Percentiles rank a stretch among this genome's conserved stretches.
Evolutionary conservation across 2,329 filamentous ascomycete genomes (phyloP).

Genomic region (Coniochaeta prunicola): DNA sequence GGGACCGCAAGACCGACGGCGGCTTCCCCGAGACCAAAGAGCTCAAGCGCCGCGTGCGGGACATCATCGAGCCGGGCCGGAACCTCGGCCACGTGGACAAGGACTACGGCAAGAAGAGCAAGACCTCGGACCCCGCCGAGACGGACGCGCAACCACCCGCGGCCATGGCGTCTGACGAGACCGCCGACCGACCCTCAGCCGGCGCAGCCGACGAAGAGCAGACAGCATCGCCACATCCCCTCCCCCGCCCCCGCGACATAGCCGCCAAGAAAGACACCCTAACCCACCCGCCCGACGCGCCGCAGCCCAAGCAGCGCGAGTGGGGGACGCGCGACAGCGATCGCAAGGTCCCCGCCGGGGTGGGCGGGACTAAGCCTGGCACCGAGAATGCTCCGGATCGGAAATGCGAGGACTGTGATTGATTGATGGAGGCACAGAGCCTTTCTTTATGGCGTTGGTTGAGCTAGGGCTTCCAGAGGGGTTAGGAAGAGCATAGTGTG

Average conservation of each 20-base stretch:
- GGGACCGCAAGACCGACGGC: slow-evolving; percentile 81
- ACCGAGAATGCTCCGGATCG: slow-evolving; percentile 1
- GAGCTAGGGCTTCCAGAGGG: no score
- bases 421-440: no score
- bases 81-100: slow-evolving; percentile 78
- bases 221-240: neutral
- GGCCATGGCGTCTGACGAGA: no score
- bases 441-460: no score
- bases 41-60: slow-evolving; percentile 75
- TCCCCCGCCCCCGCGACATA: neutral
- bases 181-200: no score
- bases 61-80: slow-evolving; percentile 70
- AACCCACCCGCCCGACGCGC: neutral
- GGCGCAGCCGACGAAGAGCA: no score
- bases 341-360: slow-evolving; percentile 3
- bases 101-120: slow-evolving; percentile 22
- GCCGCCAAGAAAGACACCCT: neutral
- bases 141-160: no score
- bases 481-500: no score
- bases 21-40: slow-evolving; percentile 94
- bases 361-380: slow-evolving; percentile 3
- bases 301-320: neutral
- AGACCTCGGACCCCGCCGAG: no score
- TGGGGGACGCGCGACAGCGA: neutral
- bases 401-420: no score